These are phyloP conservation scores for Cardiospermum halicacabum DNA, from an alignment of 345 rosid species.

Conservation along the genomic window DNA sequence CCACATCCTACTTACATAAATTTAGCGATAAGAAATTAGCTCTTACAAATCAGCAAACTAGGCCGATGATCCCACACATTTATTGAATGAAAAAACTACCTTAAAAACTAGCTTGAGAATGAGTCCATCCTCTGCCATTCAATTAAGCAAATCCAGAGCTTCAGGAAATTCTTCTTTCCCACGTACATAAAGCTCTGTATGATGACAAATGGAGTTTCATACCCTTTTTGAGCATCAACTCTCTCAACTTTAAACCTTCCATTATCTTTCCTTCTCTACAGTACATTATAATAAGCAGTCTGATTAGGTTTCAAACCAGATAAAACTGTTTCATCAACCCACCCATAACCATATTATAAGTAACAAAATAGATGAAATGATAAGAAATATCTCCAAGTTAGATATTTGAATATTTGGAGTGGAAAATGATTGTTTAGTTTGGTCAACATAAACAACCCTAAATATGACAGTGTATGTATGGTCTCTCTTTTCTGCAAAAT, in stretches of 20 bases:
- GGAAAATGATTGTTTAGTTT: too few relatives aligned
- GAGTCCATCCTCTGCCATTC: constrained; percentile 11
- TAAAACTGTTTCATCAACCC: constrained; percentile 28
- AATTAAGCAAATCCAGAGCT: constrained; percentile 2
- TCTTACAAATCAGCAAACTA: too few relatives aligned
- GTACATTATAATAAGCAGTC: constrained; percentile 21
- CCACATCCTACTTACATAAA: too few relatives aligned
- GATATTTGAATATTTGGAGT: too few relatives aligned
- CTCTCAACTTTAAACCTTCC: constrained; percentile 17
- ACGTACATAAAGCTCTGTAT: not conserved
- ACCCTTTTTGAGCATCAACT: constrained; percentile 9
- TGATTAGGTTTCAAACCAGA: constrained; percentile 28
- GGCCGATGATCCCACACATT: too few relatives aligned
- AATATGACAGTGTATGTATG: too few relatives aligned
- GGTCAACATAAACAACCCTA: too few relatives aligned
- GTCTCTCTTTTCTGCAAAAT: too few relatives aligned
- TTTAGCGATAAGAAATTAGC: too few relatives aligned
- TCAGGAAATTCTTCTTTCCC: constrained; percentile 5
- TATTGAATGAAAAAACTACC: too few relatives aligned
- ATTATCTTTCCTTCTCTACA: constrained; percentile 24
- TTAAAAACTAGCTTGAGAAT: not conserved
- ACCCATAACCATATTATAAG: constrained; percentile 29
- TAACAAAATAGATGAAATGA: too few relatives aligned
- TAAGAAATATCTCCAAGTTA: too few relatives aligned
- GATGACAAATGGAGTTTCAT: not conserved